Base-by-base conservation (phyloP, 2,329 filamentous ascomycete species). In the Aschersonia sp. region DNA sequence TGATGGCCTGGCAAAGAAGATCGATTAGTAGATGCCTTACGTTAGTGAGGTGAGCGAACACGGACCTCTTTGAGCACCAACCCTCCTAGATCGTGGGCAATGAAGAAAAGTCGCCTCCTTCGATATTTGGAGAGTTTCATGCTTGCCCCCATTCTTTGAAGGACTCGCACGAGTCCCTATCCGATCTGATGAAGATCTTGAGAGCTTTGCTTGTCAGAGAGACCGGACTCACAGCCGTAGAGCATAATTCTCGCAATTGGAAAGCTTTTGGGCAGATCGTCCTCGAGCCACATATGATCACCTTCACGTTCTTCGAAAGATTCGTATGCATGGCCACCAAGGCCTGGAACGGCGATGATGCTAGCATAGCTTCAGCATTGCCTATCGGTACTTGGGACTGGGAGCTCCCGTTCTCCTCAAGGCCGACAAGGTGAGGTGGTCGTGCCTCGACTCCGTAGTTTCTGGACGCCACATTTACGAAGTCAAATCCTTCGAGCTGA, bases 201-300 rank as follows among this genome's bases (percentile, higher is more conserved):
- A n/a, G 44, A 47, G 46, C 50, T 58, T 31, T 53, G 41, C 49
- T 53, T 59, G 2, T 46, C 40, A 9, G 38, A 31, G 5, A 59
- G 45, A 29, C 29, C 30, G 30, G 56, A 54, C 4, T 55, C 51
- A 47, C 61, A 60, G 6, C 60, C 59, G 48, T 58, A 61, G 7
- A 53, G 53, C 41, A 61, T 52, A 5, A 61, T 48, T 28, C 59
- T 51, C 1, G 55, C 57, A 2, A 44, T 49, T 28, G 48, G 45
- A 6, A 61, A 31, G 50, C 59, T 52, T 10, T 49, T 30, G 2
- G 55, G 52, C 3, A 62, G 56, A 2, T 53, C 44, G 48, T 63
- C 59, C 30, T 55, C 53, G 9, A 62, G 51, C 61, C 61, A 63
- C 58, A 62, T 60, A 41, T 59, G 49, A 5, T 32, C 9, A 7